Evolutionary conservation across 441 rosid genomes (phyloP).

Genomic region (Syzygium syzygioides): DNA sequence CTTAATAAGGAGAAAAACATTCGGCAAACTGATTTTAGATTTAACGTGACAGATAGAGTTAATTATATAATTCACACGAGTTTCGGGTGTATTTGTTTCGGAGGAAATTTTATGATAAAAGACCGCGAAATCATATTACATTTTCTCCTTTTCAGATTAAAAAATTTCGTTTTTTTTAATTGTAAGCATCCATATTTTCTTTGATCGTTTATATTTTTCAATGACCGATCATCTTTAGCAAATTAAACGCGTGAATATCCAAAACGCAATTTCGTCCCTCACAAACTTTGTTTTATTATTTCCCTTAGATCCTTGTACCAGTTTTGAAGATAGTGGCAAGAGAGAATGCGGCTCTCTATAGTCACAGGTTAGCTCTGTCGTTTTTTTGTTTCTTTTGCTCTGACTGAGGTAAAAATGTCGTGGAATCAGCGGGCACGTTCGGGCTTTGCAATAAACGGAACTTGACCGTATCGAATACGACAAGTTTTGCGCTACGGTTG

Average conservation of each 20-base stretch:
- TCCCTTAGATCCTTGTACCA: no score
- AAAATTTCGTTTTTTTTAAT: not conserved
- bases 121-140: rapidly evolving
- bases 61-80: not conserved
- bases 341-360: no score
- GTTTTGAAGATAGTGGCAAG: no score
- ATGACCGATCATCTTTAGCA: not conserved
- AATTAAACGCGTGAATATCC: not conserved
- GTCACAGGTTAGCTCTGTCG: no score
- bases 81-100: not conserved
- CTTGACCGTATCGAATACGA: not conserved
- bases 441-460: no score
- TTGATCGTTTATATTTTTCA: not conserved
- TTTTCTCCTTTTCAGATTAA: not conserved
- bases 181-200: rapidly evolving
- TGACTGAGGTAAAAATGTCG: no score
- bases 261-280: not conserved
- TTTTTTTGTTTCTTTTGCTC: no score
- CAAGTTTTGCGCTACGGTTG: no score
- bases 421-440: no score
- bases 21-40: not conserved
- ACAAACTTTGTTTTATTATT: not conserved
- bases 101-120: not conserved
- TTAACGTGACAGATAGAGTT: not conserved
- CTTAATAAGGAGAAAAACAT: not conserved